Evolutionary conservation across 768 basidiomycete species (phyloP).

Genomic region (Pleurotus eryngii): DNA sequence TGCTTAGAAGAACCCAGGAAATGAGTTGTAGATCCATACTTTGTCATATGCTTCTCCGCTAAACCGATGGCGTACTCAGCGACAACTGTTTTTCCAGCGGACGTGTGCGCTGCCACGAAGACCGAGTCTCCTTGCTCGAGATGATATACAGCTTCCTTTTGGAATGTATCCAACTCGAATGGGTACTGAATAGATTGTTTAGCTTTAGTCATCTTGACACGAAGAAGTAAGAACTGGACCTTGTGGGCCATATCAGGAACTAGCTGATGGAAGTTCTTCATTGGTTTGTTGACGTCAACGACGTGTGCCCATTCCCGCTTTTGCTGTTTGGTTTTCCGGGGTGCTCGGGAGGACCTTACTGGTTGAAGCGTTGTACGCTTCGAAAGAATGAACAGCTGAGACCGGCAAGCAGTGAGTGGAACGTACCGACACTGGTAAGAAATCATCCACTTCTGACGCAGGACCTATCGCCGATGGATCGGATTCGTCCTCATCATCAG

Average conservation of each 20-base stretch:
- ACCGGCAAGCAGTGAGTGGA: not conserved
- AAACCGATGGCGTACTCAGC: constrained; percentile 98
- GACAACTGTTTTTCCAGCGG: constrained; percentile 99
- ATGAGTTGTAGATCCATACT: constrained; percentile 39
- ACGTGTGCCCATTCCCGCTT: constrained; percentile 99
- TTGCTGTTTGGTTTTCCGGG: constrained; percentile 46
- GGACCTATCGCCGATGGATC: constrained; percentile 15
- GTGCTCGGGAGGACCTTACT: constrained; percentile 36
- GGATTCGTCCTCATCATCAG: constrained; percentile 17
- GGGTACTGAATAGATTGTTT: constrained; percentile 63
- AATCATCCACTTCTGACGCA: constrained; percentile 65
- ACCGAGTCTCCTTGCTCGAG: constrained; percentile 97
- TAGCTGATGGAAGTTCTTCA: constrained; percentile 85
- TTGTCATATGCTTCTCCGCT: constrained; percentile 98
- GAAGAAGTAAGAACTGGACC: constrained; percentile 34
- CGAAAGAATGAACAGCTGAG: not conserved
- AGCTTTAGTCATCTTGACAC: no score
- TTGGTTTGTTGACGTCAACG: constrained; percentile 87
- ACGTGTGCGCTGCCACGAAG: constrained; percentile 99
- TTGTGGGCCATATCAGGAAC: constrained; percentile 97
- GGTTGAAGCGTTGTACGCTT: constrained; percentile 62
- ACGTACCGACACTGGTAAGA: constrained; percentile 61
- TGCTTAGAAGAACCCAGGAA: not conserved
- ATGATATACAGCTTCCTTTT: constrained; percentile 98
- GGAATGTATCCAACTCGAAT: constrained; percentile 98